These are phyloP conservation scores for Moesziomyces globuligerus DNA, from an alignment of 1,284 basidiomycete genomes.

Conservation along the genomic window DNA sequence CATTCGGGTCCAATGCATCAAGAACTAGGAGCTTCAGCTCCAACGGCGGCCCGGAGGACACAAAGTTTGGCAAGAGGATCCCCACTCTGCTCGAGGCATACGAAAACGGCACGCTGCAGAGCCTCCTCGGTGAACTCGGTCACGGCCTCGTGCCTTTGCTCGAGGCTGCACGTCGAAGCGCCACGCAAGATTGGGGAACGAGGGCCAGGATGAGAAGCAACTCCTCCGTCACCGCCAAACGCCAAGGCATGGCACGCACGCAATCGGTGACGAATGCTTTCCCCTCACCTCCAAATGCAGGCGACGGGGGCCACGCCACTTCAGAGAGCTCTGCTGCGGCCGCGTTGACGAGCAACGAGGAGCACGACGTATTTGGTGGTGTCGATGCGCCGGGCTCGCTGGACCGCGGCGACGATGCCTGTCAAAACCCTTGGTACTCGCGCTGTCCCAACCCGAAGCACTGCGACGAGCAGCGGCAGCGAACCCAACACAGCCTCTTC, in stretches of 20 bases:
- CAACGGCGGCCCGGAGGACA: slow-evolving; percentile 38
- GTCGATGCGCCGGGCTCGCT: slow-evolving; percentile 44
- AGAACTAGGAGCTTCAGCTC: slow-evolving; percentile 39
- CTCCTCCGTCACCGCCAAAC: slow-evolving; percentile 6
- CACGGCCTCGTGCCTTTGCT: slow-evolving; percentile 43
- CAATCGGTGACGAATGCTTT: slow-evolving; percentile 20
- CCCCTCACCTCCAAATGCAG: background rate
- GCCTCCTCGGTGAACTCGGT: slow-evolving; percentile 43
- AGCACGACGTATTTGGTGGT: slow-evolving; percentile 34
- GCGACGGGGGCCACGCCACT: no score
- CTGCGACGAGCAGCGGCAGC: slow-evolving; percentile 13
- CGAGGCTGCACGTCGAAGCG: slow-evolving; percentile 61
- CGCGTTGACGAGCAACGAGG: slow-evolving; percentile 3
- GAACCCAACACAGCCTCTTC: no score
- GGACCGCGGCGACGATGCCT: slow-evolving; percentile 56
- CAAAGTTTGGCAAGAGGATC: slow-evolving; percentile 36
- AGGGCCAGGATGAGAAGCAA: slow-evolving; percentile 30
- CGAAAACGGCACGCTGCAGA: slow-evolving; percentile 57
- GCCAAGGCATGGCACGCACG: slow-evolving; percentile 4
- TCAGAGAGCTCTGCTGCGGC: background rate
- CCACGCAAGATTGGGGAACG: slow-evolving; percentile 55
- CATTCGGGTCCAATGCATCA: slow-evolving; percentile 36
- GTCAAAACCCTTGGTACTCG: slow-evolving; percentile 54
- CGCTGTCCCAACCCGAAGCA: slow-evolving; percentile 57
- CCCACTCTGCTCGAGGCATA: slow-evolving; percentile 55